phyloP scores from a whole-genome alignment of 2,329 filamentous ascomycete genomes.

The Diaporthe longicolla region DNA sequence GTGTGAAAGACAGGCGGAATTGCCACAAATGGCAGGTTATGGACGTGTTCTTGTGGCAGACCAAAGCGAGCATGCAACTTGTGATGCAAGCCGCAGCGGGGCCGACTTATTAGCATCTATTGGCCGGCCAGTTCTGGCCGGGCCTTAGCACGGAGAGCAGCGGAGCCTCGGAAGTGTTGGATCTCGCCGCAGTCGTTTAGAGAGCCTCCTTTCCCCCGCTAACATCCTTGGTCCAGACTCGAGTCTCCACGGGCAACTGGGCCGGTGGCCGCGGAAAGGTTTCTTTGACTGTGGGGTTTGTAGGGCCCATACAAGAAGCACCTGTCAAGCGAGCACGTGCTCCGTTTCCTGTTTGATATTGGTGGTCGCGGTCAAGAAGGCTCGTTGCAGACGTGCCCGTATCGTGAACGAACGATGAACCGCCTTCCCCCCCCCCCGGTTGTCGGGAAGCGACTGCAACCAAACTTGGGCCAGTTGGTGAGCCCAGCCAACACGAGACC shows the following conservation, averaged over 20 bases:
- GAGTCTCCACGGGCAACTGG: constrained; percentile 16
- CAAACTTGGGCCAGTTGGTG: not conserved
- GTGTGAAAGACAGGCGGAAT: not conserved
- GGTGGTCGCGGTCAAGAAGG: not conserved
- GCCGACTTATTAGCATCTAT: constrained; percentile 1
- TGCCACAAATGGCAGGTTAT: not conserved
- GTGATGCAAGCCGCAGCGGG: constrained; percentile 11
- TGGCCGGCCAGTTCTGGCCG: constrained; percentile 4
- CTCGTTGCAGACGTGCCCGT: not conserved
- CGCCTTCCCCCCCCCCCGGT: not conserved
- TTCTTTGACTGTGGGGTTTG: not conserved
- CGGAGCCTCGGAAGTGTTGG: constrained; percentile 19
- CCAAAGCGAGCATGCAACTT: not conserved
- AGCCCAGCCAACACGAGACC: not conserved
- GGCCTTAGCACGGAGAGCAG: constrained; percentile 3
- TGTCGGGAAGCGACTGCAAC: not conserved
- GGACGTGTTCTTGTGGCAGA: not conserved
- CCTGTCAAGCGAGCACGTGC: not conserved
- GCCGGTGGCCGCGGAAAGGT: constrained; percentile 1
- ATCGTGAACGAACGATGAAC: not conserved
- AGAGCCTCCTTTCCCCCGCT: constrained; percentile 14
- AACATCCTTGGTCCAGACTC: constrained; percentile 13
- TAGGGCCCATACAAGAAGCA: constrained; percentile 2
- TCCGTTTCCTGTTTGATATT: not conserved
- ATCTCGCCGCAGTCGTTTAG: constrained; percentile 11